Conservation (phyloP, 345 rosid species). For the Salix suchowensis region DNA sequence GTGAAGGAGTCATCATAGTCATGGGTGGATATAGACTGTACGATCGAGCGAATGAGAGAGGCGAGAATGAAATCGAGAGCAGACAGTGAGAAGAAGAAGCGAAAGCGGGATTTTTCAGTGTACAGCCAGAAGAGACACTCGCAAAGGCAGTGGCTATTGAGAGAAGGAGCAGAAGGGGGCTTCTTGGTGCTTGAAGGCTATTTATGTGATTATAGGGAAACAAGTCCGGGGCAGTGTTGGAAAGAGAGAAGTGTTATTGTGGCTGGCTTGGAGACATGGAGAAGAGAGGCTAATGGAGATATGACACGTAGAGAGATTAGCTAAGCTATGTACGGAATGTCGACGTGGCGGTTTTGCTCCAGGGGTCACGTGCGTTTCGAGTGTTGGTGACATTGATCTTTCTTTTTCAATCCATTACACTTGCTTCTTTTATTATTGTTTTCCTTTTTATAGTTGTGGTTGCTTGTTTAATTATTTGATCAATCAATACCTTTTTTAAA, state of each 20-base stretch:
- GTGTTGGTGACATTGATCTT: not conserved
- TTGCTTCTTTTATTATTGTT: too few relatives aligned
- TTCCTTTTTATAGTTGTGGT: too few relatives aligned
- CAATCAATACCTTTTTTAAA: too few relatives aligned
- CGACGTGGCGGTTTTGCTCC: slow-evolving; percentile 20
- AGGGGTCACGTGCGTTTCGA: slow-evolving; percentile 18
- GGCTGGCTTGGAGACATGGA: not conserved
- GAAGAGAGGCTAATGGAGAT: slow-evolving; percentile 24
- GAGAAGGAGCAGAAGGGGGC: slow-evolving; percentile 12
- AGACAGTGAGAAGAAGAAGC: slow-evolving; percentile 4
- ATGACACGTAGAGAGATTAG: slow-evolving; percentile 12
- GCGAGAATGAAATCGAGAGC: not conserved
- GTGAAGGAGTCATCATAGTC: slow-evolving; percentile 85
- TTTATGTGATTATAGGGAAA: slow-evolving; percentile 13
- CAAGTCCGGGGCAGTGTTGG: slow-evolving; percentile 3
- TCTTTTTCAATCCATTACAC: not conserved
- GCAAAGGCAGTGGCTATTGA: slow-evolving; percentile 28
- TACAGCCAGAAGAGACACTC: slow-evolving; percentile 2
- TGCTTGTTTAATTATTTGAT: too few relatives aligned
- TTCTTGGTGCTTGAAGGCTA: slow-evolving; percentile 27
- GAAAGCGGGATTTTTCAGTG: slow-evolving; percentile 21
- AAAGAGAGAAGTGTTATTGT: not conserved
- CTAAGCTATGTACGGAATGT: not conserved
- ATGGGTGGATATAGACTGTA: slow-evolving; percentile 35
- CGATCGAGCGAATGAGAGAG: slow-evolving; percentile 33